A percentile compares a stretch with the other conserved stretches of the same genome.
Conservation (phyloP, 2,329 filamentous ascomycete genomes). For the Hypomyces perniciosus region DNA sequence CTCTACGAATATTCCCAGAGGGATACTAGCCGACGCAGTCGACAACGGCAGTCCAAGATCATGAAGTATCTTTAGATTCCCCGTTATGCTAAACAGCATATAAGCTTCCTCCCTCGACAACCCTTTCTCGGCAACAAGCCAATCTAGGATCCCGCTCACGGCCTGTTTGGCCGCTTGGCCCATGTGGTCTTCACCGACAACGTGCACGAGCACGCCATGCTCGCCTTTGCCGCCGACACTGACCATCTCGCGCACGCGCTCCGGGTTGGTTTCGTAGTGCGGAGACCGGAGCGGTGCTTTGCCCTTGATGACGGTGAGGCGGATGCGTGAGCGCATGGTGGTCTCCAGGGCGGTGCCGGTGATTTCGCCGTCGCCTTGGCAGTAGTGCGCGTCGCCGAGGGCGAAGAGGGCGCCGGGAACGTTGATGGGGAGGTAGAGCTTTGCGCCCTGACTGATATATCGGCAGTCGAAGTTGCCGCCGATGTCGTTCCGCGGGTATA, state of each 20-base stretch:
- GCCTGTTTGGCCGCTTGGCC: conserved; percentile 44
- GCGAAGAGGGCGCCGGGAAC: conserved; percentile 45
- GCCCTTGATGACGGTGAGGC: conserved; percentile 42
- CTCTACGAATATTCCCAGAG: not conserved
- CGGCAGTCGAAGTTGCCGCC: conserved; percentile 52
- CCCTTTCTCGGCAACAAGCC: conserved; percentile 41
- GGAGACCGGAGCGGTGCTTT: conserved; percentile 41
- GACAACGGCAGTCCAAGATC: conserved; percentile 1
- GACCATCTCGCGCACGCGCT: conserved; percentile 3
- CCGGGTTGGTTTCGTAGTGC: conserved; percentile 36
- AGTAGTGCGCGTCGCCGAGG: conserved; percentile 49
- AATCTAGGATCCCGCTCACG: conserved; percentile 41
- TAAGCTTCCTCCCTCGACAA: conserved; percentile 43
- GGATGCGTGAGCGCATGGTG: conserved; percentile 41
- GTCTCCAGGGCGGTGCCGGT: conserved; percentile 53
- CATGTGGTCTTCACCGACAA: conserved; percentile 40
- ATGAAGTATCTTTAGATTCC: conserved; percentile 40
- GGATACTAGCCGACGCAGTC: conserved; percentile 4
- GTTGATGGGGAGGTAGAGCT: conserved; percentile 44
- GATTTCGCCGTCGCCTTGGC: conserved; percentile 49
- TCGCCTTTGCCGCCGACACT: conserved; percentile 17
- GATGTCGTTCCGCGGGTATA: conserved; percentile 41
- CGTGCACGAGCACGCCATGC: conserved; percentile 34
- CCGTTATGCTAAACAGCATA: conserved; percentile 46
- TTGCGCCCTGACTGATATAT: conserved; percentile 40